A percentile compares a stretch with the other conserved stretches of the same genome.
These are phyloP conservation scores for Trichoderma erinaceum DNA, from an alignment of 495 filamentous ascomycete species.

Conservation along the genomic window DNA sequence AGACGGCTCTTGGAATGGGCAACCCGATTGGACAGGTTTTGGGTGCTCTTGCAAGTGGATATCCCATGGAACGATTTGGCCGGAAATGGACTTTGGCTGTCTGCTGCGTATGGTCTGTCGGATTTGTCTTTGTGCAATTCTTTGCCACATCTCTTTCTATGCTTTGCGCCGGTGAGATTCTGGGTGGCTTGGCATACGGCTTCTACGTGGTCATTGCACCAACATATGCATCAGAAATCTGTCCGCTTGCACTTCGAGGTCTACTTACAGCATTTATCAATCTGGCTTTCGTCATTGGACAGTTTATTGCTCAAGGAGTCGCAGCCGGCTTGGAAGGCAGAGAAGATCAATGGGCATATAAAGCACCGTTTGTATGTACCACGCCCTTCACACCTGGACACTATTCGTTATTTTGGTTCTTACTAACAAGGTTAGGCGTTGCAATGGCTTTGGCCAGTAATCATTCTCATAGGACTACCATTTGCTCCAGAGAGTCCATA, in stretches of 20 bases:
- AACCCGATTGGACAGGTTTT: constrained; percentile 40
- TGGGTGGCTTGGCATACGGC: constrained; percentile 71
- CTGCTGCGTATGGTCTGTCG: constrained; percentile 37
- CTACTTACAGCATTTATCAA: constrained; percentile 65
- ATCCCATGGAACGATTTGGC: constrained; percentile 55
- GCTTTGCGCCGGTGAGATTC: constrained; percentile 59
- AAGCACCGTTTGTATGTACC: constrained; percentile 44
- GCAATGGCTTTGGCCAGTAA: constrained; percentile 64
- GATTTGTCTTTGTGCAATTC: constrained; percentile 52
- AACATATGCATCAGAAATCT: constrained; percentile 56
- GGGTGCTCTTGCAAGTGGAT: constrained; percentile 59
- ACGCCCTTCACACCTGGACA: constrained; percentile 47
- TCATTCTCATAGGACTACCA: constrained; percentile 53
- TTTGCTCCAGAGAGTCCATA: constrained; percentile 72
- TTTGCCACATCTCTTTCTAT: constrained; percentile 55
- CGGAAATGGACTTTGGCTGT: constrained; percentile 47
- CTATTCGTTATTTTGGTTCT: constrained; percentile 38
- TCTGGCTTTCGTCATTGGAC: constrained; percentile 63
- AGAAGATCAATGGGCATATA: constrained; percentile 52
- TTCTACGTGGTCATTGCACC: constrained; percentile 49
- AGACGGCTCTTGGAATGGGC: constrained; percentile 32
- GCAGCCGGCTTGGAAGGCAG: constrained; percentile 46
- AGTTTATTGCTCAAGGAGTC: constrained; percentile 56
- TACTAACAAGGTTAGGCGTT: constrained; percentile 50
- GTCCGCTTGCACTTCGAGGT: constrained; percentile 47